Conservation (phyloP, 495 filamentous ascomycete genomes). For the Sordaria brevicollis region DNA sequence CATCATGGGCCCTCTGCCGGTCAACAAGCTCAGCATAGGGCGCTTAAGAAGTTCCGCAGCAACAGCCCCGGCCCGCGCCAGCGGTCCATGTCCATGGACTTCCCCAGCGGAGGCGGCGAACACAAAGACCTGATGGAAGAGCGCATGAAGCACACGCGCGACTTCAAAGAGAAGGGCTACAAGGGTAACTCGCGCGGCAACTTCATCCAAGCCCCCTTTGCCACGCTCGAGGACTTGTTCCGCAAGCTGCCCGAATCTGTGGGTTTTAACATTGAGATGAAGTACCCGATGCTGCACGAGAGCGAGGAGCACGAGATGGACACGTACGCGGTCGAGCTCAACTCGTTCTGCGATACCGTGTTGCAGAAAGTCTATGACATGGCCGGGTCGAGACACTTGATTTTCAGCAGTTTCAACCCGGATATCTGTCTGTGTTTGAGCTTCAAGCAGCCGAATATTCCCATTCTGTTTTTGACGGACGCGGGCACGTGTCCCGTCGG, state of each 20-base stretch:
- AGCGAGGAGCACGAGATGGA: conserved; percentile 95
- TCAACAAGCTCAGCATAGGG: conserved; percentile 17
- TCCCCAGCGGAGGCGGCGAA: conserved; percentile 11
- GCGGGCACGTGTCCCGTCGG: conserved; percentile 65
- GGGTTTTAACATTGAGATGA: conserved; percentile 98
- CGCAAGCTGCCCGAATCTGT: conserved; percentile 66
- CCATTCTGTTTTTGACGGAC: conserved; percentile 89
- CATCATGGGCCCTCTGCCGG: background rate
- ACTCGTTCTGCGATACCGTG: conserved; percentile 92
- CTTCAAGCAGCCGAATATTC: conserved; percentile 92
- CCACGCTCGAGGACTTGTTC: conserved; percentile 90
- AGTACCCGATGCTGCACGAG: conserved; percentile 97
- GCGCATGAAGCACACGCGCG: conserved; percentile 92
- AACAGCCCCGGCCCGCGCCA: conserved; percentile 28
- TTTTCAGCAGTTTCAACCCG: conserved; percentile 95
- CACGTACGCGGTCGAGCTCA: conserved; percentile 90
- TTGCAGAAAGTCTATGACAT: conserved; percentile 69
- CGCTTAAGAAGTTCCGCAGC: conserved; percentile 19
- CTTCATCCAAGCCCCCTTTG: conserved; percentile 90
- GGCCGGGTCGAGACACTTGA: conserved; percentile 65
- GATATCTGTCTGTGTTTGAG: conserved; percentile 88
- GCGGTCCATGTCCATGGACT: conserved; percentile 38
- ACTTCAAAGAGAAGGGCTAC: conserved; percentile 81
- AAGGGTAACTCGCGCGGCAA: conserved; percentile 91
- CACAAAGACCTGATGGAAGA: conserved; percentile 56